These are phyloP conservation scores for Sapria himalayana DNA, from an alignment of 345 rosid genomes.

Conservation along the genomic window DNA sequence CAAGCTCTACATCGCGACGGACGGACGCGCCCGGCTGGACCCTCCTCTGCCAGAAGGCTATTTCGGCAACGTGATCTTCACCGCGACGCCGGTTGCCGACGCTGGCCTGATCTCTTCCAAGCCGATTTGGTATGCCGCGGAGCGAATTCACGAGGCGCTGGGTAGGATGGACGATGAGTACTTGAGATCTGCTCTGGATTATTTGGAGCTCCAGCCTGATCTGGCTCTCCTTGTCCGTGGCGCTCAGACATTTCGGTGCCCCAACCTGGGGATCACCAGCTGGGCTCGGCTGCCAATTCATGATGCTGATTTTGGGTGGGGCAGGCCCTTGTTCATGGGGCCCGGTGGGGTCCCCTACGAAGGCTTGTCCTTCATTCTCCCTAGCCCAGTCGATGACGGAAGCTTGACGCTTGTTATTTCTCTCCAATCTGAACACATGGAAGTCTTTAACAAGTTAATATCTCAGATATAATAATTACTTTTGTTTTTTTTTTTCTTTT, in stretches of 20 bases:
- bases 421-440: conserved; percentile 60
- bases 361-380: conserved; percentile 56
- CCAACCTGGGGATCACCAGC: conserved; percentile 74
- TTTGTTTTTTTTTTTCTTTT: no score
- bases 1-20: conserved; percentile 75
- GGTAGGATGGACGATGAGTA: conserved; percentile 67
- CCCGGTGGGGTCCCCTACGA: conserved; percentile 86
- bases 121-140: conserved; percentile 80
- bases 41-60: conserved; percentile 77
- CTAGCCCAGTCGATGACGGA: conserved; percentile 60
- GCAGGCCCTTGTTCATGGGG: conserved; percentile 80
- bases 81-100: conserved; percentile 57
- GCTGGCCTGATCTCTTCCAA: conserved; percentile 51
- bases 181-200: conserved; percentile 87
- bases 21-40: conserved; percentile 54
- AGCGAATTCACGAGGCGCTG: conserved; percentile 56
- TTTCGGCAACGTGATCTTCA: conserved; percentile 84
- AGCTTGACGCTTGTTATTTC: conserved; percentile 66
- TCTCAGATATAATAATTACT: conserved; percentile 18
- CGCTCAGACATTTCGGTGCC: conserved; percentile 64
- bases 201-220: conserved; percentile 76
- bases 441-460: conserved; percentile 41
- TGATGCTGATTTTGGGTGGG: conserved; percentile 93
- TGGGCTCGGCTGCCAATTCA: conserved; percentile 79
- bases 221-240: conserved; percentile 58